Evolutionary conservation across 73 alveolate species (phyloP).

Genomic region (Blepharisma stoltei): DNA sequence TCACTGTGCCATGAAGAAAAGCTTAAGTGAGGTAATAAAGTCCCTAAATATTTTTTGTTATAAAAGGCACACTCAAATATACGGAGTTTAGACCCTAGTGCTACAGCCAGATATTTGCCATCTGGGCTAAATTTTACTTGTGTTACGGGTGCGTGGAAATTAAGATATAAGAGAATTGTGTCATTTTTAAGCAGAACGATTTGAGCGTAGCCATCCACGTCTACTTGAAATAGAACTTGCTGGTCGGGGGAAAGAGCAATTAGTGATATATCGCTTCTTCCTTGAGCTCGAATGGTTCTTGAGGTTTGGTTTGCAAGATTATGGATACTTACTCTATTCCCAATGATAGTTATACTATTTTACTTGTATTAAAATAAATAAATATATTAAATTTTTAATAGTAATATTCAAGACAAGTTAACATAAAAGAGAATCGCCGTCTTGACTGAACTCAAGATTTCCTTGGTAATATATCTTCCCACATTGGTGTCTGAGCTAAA

Average conservation of each 20-base stretch:
- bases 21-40: constrained; percentile 71
- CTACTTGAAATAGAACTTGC: constrained; percentile 68
- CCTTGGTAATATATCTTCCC: neutral
- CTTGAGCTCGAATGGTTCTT: constrained; percentile 59
- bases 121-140: constrained; percentile 75
- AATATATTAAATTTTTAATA: no score
- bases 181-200: constrained; percentile 66
- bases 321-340: neutral
- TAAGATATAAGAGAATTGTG: constrained; percentile 70
- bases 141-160: constrained; percentile 71
- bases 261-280: constrained; percentile 65
- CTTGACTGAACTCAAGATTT: neutral
- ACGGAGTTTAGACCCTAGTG: constrained; percentile 57
- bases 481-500: constrained; percentile 2
- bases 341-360: neutral
- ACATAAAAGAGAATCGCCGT: neutral
- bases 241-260: constrained; percentile 73
- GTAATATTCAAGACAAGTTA: no score
- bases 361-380: no score
- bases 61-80: constrained; percentile 74
- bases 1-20: constrained; percentile 76
- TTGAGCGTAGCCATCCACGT: constrained; percentile 78
- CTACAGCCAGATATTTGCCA: constrained; percentile 74
- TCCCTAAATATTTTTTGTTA: constrained; percentile 70
- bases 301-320: neutral